Evolutionary conservation across 148 eudicot species (phyloP), one percentile per base, ranked within the genome.

Genomic region (Oxyria digyna): DNA sequence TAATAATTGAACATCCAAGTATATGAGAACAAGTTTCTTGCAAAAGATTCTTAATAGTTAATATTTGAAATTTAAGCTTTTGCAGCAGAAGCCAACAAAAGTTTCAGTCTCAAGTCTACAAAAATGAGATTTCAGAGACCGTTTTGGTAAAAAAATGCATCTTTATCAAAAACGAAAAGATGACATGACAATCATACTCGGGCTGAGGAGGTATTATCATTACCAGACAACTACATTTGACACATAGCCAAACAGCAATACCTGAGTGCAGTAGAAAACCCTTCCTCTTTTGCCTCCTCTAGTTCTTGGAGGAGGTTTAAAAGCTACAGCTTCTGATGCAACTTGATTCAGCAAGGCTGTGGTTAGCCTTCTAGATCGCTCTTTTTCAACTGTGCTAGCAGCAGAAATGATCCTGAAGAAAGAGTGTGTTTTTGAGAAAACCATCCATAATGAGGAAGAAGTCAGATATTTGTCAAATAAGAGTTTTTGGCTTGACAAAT

Each of bases 281-380:
- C 97, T 96, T 17, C 99, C 99, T 79, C 99, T 85, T 82, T 84
- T 91, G 32, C 99, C 99, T 52, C 87, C 93, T 75, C 99, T 76
- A 45, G 91, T 95, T 83, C 88, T 85, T 46, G 99, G 97, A 73
- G 99, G 99, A 73, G 99, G 71, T 76, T 91, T 95, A 69, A 95
- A 91, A 69, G 99, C 97, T 72, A 85, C 87, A 68, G 97, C 97
- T 75, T 91, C 99, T 42, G 74, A 79, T 48, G 84, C 83, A 45
- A 95, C 93, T 82, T 95, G 99, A 87, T 95, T 95, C 62, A 95
- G 52, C 38, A 80, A 85, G 69, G 93, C 85, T 29, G 97, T 95
- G 67, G 83, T 78, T 67, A 95, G 78, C 78, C 99, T 81, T 80
- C 91, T 88, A 57, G 97, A 80, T 79, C 97, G 83, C 82, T 95